A percentile compares a stretch with the other conserved stretches of the same genome.
phyloP scores from a whole-genome alignment of 257 asterid genomes.

The Anisodus tanguticus region DNA sequence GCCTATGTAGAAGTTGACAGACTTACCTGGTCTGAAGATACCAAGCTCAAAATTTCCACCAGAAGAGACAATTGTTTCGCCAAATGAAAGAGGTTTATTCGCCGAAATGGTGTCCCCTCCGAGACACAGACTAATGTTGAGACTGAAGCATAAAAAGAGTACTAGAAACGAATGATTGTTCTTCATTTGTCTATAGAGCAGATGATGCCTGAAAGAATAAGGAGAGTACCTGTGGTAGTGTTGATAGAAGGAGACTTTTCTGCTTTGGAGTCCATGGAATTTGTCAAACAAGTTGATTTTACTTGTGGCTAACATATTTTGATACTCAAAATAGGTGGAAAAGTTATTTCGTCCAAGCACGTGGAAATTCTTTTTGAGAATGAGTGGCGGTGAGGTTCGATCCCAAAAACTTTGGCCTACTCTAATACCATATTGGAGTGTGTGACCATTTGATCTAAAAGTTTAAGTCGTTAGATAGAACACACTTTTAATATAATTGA shows the following conservation, averaged over 20 bases:
- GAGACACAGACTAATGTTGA: not conserved
- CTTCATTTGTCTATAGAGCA: not conserved
- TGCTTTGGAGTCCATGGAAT: not conserved
- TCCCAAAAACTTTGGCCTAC: too few species aligned
- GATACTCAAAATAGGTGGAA: too few species aligned
- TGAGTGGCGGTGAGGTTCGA: too few species aligned
- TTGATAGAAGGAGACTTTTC: not conserved
- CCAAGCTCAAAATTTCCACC: conserved; percentile 18
- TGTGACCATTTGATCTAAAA: too few species aligned
- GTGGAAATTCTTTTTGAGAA: too few species aligned
- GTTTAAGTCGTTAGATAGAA: too few species aligned
- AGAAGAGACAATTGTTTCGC: not conserved
- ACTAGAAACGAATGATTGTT: not conserved
- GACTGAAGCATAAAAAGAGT: not conserved
- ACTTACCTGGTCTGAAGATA: not conserved
- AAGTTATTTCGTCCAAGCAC: too few species aligned
- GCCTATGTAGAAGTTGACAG: conserved; percentile 37
- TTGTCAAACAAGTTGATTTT: not conserved
- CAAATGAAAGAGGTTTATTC: not conserved
- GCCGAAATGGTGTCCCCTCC: conserved; percentile 25
- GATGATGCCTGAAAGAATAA: not conserved
- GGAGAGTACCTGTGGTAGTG: not conserved
- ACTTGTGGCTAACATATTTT: too few species aligned
- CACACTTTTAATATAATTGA: too few species aligned
- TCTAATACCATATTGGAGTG: too few species aligned